phyloP scores from a whole-genome alignment of 345 rosid species.

The Eucalyptus marginata region DNA sequence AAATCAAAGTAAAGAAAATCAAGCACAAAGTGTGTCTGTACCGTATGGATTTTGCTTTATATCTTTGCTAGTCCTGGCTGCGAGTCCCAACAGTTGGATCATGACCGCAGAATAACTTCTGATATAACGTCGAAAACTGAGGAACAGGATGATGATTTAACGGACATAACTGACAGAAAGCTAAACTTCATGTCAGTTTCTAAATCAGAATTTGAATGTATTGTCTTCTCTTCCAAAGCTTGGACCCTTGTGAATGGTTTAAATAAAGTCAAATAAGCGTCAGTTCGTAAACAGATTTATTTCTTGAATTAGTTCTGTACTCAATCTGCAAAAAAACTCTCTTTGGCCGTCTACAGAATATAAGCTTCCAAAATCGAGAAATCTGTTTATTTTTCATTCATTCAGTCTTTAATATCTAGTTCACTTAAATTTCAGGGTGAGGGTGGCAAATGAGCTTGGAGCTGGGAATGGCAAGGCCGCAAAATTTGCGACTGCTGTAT shows the following conservation, averaged over 20 bases:
- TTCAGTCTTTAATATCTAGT: not conserved
- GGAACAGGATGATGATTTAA: not conserved
- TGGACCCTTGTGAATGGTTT: no score
- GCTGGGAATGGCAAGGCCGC: constrained; percentile 28
- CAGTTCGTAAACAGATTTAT: no score
- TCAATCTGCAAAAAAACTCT: not conserved
- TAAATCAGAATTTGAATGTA: not conserved
- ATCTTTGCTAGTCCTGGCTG: not conserved
- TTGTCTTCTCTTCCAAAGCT: not conserved
- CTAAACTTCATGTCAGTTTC: not conserved
- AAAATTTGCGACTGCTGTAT: constrained; percentile 9
- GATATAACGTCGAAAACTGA: not conserved
- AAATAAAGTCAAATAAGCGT: no score
- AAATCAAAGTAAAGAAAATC: not conserved
- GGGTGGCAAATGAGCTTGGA: constrained; percentile 32
- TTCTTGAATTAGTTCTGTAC: no score
- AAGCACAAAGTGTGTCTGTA: not conserved
- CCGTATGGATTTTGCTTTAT: not conserved
- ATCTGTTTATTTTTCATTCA: not conserved
- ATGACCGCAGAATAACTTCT: not conserved
- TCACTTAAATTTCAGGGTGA: constrained; percentile 6
- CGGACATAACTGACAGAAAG: not conserved
- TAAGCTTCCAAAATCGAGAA: not conserved
- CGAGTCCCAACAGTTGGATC: not conserved
- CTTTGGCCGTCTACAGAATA: not conserved